A percentile compares a stretch with the other conserved stretches of the same genome.
Evolutionary conservation across 805 yeast species (phyloP).

Genomic region (Dipodascopsis tothii): DNA sequence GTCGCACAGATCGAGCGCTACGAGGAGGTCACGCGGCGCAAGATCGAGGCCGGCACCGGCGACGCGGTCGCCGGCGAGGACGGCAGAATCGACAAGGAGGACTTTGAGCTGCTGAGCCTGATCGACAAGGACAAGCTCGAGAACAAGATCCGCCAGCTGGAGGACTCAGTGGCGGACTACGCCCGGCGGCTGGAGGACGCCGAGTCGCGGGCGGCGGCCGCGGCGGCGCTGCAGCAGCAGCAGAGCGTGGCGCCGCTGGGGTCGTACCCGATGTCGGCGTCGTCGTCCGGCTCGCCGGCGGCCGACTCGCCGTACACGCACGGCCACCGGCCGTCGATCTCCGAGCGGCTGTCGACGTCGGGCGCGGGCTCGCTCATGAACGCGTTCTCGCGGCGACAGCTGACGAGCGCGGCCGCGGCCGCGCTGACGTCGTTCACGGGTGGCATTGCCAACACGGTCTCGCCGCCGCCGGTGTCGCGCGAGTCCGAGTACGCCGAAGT

Average conservation of each 20-base stretch:
- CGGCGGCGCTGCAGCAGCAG: not conserved
- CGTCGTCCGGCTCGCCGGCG: not conserved
- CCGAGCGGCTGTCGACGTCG: not conserved
- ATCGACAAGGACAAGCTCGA: not conserved
- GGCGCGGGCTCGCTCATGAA: not conserved
- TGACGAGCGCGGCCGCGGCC: conserved; percentile 8
- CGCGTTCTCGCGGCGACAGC: not conserved
- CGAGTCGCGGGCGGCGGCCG: not conserved
- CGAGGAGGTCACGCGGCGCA: not conserved
- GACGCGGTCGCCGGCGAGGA: not conserved
- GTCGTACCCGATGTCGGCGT: not conserved
- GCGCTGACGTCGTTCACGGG: conserved; percentile 22
- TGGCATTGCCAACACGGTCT: conserved; percentile 11
- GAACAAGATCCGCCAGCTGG: not conserved
- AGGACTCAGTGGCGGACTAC: not conserved
- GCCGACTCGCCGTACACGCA: not conserved
- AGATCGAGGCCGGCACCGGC: not conserved
- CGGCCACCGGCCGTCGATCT: not conserved
- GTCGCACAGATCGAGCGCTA: not conserved
- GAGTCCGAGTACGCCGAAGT: conserved; percentile 13
- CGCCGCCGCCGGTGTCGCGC: not conserved
- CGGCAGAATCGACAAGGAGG: not conserved
- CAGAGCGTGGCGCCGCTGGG: not conserved
- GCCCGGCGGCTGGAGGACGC: not conserved
- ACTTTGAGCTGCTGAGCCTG: not conserved